Conservation (phyloP, 805 yeast species). For the Danielozyma ontarioensis region DNA sequence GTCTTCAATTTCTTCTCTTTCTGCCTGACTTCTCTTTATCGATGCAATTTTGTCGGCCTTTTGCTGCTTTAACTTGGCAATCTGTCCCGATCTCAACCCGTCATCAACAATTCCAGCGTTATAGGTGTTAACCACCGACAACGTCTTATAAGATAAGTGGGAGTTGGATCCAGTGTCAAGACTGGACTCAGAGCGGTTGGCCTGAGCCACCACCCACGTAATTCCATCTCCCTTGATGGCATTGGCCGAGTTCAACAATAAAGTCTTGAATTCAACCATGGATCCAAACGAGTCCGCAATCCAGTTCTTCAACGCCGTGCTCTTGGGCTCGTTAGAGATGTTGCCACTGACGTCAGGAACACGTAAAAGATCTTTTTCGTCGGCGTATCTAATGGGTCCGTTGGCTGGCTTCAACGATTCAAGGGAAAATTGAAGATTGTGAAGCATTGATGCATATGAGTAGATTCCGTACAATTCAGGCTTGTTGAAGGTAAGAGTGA, state of each 20-base stretch:
- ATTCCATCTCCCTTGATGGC: slow-evolving; percentile 84
- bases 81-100: slow-evolving; percentile 50
- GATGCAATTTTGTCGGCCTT: slow-evolving; percentile 25
- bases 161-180: slow-evolving; percentile 12
- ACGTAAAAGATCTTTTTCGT: slow-evolving; percentile 34
- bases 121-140: slow-evolving; percentile 77
- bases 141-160: slow-evolving; percentile 33
- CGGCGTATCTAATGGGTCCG: slow-evolving; percentile 1
- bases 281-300: slow-evolving; percentile 68
- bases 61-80: slow-evolving; percentile 37
- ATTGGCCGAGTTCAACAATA: slow-evolving; percentile 62
- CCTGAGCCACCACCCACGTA: slow-evolving; percentile 80
- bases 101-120: slow-evolving; percentile 81
- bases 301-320: slow-evolving; percentile 39
- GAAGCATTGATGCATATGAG: slow-evolving; percentile 41
- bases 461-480: slow-evolving; percentile 42
- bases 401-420: slow-evolving; percentile 35
- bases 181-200: slow-evolving; percentile 14
- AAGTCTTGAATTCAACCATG: slow-evolving; percentile 65
- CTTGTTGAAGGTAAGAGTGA: slow-evolving; percentile 38
- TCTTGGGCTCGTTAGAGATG: slow-evolving; percentile 29
- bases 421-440: slow-evolving; percentile 45
- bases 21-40: slow-evolving; percentile 18
- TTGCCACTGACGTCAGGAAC: slow-evolving; percentile 37
- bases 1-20: slow-evolving; percentile 12